These are phyloP conservation scores for Colletotrichum caudatum DNA, from an alignment of 2,329 filamentous ascomycete genomes.

Conservation along the genomic window DNA sequence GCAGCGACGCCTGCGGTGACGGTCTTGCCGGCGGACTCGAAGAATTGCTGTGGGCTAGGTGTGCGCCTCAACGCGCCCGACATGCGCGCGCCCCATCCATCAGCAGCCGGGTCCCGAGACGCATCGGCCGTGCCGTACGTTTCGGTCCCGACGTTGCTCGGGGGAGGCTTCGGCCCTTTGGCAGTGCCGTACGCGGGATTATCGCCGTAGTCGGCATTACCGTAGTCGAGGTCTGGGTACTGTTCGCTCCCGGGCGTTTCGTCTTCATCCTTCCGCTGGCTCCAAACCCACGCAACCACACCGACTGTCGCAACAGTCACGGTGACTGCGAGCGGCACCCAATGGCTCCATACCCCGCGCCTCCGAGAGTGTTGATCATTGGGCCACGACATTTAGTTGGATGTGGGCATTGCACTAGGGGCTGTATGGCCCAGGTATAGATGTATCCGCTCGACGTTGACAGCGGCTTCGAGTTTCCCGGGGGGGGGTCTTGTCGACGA, in stretches of 20 bases:
- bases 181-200: conserved; percentile 62
- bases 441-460: conserved; percentile 6
- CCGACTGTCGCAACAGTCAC: conserved; percentile 89
- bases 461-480: conserved; percentile 14
- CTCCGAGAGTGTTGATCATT: conserved; percentile 72
- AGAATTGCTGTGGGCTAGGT: conserved; percentile 88
- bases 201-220: conserved; percentile 64
- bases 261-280: conserved; percentile 82
- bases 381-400: conserved; percentile 67
- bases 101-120: conserved; percentile 50
- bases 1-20: conserved; percentile 86
- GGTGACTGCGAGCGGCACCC: conserved; percentile 88
- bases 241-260: conserved; percentile 73
- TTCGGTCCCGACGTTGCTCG: conserved; percentile 56
- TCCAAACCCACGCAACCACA: conserved; percentile 93
- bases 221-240: conserved; percentile 62
- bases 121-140: conserved; percentile 57
- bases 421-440: conserved; percentile 23
- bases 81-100: conserved; percentile 80
- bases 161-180: conserved; percentile 51
- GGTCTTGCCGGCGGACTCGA: conserved; percentile 84
- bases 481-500: neutral
- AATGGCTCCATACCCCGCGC: conserved; percentile 79
- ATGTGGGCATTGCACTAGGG: conserved; percentile 40
- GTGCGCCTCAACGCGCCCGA: conserved; percentile 84